Evolutionary conservation across 352 stramenopile genomes (phyloP).

Genomic region (Stramenopiles sp.): DNA sequence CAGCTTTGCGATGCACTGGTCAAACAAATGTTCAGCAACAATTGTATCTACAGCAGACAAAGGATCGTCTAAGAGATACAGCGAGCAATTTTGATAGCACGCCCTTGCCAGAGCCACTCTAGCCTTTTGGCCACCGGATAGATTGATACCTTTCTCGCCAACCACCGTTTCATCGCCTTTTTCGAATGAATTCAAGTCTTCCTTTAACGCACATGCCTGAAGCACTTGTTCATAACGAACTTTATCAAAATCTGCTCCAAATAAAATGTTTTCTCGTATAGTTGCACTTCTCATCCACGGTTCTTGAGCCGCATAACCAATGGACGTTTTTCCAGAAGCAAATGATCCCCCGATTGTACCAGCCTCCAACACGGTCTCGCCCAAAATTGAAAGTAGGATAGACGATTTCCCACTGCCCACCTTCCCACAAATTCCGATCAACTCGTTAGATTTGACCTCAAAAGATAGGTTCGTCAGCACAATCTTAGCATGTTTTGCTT

Average conservation of each 20-base stretch:
- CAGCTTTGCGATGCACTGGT: constrained; percentile 22
- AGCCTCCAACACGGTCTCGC: neutral
- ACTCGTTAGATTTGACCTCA: constrained; percentile 39
- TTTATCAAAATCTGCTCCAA: constrained; percentile 31
- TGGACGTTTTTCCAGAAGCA: neutral
- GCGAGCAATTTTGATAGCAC: neutral
- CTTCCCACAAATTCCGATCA: constrained; percentile 49
- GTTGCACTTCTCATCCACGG: constrained; percentile 70
- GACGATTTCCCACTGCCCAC: constrained; percentile 44
- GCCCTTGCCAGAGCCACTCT: neutral
- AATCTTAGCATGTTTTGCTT: too few species aligned
- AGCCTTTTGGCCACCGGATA: constrained; percentile 46
- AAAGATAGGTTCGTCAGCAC: constrained; percentile 29
- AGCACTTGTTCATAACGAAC: constrained; percentile 40
- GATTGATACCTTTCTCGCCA: constrained; percentile 45
- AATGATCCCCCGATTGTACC: neutral
- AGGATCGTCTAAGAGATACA: constrained; percentile 26
- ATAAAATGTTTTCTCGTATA: constrained; percentile 78
- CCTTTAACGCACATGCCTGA: constrained; percentile 37
- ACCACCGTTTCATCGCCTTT: constrained; percentile 58
- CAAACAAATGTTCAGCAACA: constrained; percentile 26
- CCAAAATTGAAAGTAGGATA: constrained; percentile 24
- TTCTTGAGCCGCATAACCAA: constrained; percentile 35
- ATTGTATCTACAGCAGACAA: constrained; percentile 36
- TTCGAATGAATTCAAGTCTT: constrained; percentile 49